Evolutionary conservation across 345 rosid species (phyloP).

Genomic region (Bretschneidera sinensis): DNA sequence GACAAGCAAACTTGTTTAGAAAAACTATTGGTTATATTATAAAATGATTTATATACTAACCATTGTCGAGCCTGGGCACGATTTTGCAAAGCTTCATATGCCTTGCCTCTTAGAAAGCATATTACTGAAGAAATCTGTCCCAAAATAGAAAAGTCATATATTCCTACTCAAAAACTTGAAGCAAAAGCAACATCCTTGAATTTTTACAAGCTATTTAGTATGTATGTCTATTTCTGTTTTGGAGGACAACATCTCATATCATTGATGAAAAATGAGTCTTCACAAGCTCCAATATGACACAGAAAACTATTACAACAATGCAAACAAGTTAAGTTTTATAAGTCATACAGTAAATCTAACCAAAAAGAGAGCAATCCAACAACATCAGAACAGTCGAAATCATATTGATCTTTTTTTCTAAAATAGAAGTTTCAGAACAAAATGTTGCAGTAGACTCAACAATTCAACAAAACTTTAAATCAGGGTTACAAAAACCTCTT

Average conservation of each 20-base stretch:
- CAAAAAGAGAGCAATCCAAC: neutral
- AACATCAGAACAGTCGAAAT: neutral
- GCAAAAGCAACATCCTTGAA: neutral
- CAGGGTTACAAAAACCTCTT: no score
- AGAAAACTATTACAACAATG: neutral
- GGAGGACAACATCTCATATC: neutral
- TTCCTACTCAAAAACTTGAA: neutral
- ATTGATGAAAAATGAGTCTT: neutral
- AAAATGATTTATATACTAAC: constrained; percentile 30
- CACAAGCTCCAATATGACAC: neutral
- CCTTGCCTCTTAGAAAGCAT: constrained; percentile 91
- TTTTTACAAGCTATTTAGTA: neutral
- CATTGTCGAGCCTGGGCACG: constrained; percentile 86
- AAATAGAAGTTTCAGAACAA: no score
- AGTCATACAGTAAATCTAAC: neutral
- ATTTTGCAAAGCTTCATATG: constrained; percentile 88
- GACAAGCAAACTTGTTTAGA: constrained; percentile 6
- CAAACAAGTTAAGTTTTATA: no score
- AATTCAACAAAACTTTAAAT: no score
- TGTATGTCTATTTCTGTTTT: neutral
- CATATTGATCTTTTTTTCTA: no score
- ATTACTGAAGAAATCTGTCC: constrained; percentile 81
- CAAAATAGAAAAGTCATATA: constrained; percentile 7
- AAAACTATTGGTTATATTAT: no score
- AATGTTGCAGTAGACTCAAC: no score